Evolutionary conservation across 306 rosid species (phyloP).

Genomic region (Malus asiatica): DNA sequence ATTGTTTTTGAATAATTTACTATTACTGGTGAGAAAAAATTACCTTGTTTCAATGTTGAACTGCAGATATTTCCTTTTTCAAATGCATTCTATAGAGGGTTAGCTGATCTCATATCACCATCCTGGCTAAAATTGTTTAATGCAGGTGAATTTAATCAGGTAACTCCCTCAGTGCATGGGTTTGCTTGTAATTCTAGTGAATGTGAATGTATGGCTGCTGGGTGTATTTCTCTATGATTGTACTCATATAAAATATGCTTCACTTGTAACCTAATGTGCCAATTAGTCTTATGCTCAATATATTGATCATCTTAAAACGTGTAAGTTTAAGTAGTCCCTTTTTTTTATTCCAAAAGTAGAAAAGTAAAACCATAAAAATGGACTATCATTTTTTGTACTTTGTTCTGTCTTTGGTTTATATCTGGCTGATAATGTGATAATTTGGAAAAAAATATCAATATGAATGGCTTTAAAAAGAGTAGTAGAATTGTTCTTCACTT

Average conservation of each 20-base stretch:
- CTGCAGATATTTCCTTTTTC: conserved; percentile 85
- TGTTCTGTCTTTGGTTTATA: neutral
- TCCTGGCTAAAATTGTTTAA: conserved; percentile 95
- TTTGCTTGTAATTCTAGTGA: conserved; percentile 2
- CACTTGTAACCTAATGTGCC: neutral
- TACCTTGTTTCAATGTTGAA: conserved; percentile 22
- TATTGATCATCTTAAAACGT: too few species aligned
- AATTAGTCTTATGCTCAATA: neutral
- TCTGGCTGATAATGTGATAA: neutral
- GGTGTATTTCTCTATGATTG: neutral
- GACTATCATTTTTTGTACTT: neutral
- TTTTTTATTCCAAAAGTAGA: neutral
- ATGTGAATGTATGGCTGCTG: conserved; percentile 1
- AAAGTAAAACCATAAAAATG: neutral
- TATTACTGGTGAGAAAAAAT: neutral
- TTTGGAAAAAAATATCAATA: neutral
- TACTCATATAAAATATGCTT: neutral
- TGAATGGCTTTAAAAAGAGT: neutral
- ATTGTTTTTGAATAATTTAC: conserved; percentile 3
- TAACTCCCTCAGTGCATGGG: conserved; percentile 22
- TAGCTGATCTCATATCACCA: conserved; percentile 87
- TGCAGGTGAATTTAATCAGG: conserved; percentile 97
- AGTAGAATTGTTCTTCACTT: neutral
- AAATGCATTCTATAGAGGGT: conserved; percentile 84
- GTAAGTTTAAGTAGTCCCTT: neutral